phyloP scores from a whole-genome alignment of 169 alveolate species.

The Cryptosporidium sp. region DNA sequence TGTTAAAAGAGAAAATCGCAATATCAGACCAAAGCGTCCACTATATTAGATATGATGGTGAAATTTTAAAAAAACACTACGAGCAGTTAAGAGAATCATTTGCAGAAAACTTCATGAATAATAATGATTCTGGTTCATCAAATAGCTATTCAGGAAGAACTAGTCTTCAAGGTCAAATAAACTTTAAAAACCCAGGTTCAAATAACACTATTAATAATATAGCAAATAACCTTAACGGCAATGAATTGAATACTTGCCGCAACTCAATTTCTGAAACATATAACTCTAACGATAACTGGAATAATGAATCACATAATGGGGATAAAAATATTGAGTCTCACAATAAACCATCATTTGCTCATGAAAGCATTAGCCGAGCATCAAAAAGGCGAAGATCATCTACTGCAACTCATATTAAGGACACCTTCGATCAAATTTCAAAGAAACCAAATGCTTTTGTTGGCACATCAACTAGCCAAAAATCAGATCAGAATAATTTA shows the following conservation, averaged over 20 bases:
- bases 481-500: neutral
- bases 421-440: neutral
- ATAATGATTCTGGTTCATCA: neutral
- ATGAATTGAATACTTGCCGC: neutral
- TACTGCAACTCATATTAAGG: neutral
- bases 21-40: slow-evolving; percentile 73
- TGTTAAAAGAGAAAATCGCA: slow-evolving; percentile 54
- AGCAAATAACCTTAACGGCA: neutral
- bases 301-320: neutral
- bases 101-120: slow-evolving; percentile 1
- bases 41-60: slow-evolving; percentile 74
- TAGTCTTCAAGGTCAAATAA: slow-evolving; percentile 10
- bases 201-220: neutral
- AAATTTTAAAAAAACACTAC: slow-evolving; percentile 48
- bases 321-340: neutral
- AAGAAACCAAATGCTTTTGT: neutral
- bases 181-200: slow-evolving; percentile 16
- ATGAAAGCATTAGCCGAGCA: neutral
- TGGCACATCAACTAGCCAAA: neutral
- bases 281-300: neutral
- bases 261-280: neutral
- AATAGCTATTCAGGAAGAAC: slow-evolving; percentile 51
- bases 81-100: slow-evolving; percentile 65
- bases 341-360: slow-evolving; percentile 15
- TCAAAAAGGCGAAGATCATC: slow-evolving; percentile 45